Evolutionary conservation across 2,329 filamentous ascomycete genomes (phyloP).

Genomic region (Rutstroemia sp.): DNA sequence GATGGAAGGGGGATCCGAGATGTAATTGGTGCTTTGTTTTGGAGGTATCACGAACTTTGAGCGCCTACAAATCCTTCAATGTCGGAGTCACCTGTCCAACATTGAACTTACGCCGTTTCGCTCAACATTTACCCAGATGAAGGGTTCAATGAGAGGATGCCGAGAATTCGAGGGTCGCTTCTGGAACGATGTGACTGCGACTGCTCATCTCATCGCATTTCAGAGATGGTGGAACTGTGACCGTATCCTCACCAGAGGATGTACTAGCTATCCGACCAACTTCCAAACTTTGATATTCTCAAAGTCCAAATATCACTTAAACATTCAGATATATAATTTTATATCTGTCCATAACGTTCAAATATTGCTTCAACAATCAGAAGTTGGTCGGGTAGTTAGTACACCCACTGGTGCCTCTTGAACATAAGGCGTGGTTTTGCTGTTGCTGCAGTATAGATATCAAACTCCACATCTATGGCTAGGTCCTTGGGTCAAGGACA

Average conservation of each 20-base stretch:
- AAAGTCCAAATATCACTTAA: too few relatives aligned
- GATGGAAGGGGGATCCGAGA: neutral
- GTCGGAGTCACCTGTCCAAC: neutral
- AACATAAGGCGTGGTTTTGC: neutral
- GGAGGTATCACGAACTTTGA: neutral
- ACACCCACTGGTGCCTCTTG: neutral
- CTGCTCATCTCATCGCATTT: neutral
- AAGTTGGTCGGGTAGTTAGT: too few relatives aligned
- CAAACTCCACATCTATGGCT: too few relatives aligned
- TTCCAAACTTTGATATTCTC: too few relatives aligned
- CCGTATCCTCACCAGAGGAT: neutral
- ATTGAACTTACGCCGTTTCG: neutral
- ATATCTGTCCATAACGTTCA: too few relatives aligned
- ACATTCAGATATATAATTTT: too few relatives aligned
- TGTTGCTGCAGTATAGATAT: too few relatives aligned
- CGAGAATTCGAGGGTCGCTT: neutral
- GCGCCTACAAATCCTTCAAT: neutral
- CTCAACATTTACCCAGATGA: neutral
- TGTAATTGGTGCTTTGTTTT: constrained; percentile 1
- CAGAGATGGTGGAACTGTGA: neutral
- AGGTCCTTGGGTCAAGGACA: too few relatives aligned
- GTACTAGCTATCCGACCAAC: too few relatives aligned
- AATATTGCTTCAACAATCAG: too few relatives aligned
- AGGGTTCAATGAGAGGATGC: neutral
- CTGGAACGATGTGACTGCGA: neutral